These are phyloP conservation scores for Hordeum vulgare DNA, from an alignment of 176 grass and related monocot species.

Conservation along the genomic window MorexV3_pseudomolecules_assembly NC_058522.1:290873229-290873728, in stretches of 20 bases:
- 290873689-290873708: neutral
- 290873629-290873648: neutral
- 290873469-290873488: neutral
- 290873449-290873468: neutral
- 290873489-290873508: neutral
- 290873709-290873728: neutral
- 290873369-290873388: neutral
- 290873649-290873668: neutral
- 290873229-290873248: neutral
- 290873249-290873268: neutral
- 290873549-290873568: neutral
- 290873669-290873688: neutral
- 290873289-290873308: neutral
- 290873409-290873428: neutral
- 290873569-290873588: neutral
- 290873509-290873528: neutral
- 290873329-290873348: too few species aligned
- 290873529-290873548: neutral
- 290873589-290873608: neutral
- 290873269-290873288: neutral
- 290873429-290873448: neutral
- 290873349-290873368: neutral
- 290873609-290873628: neutral
- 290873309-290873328: too few species aligned
- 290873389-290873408: neutral